Base-by-base conservation (phyloP, 2,329 filamentous ascomycete species). In the Aspergillus quadrilineatus region DNA sequence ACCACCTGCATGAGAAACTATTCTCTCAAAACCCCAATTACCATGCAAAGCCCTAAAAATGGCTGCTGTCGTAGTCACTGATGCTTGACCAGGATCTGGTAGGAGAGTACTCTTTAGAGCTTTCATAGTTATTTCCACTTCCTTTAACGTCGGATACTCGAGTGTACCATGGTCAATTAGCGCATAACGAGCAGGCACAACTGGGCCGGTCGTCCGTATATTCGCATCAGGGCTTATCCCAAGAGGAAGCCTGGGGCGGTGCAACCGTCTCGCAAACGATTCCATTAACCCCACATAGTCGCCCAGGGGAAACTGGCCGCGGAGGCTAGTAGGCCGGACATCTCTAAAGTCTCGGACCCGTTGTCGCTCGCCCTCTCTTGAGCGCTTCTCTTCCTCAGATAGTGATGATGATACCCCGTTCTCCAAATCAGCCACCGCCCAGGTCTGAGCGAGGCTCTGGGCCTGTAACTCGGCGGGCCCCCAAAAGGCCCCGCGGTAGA, bases 401-500 rank as follows among this genome's bases (percentile, higher is more conserved):
- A 57, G 22, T 14, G 17, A 22, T 7, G 14, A 1, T 28, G 0
- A 28, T 32, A 4, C 47, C 39, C 6, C 37, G 17, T 52, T n/a
- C 9, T 47, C 17, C 1, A 51, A 8, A 8, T 57, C 37, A 3
- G 32, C 14, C n/a, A 14, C 47, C 6, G 66, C 72, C 88, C 89
- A 92, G 9, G 84, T 69, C 10, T 80, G 71, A 0, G 86, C 80
- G 5, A 92, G 75, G 59, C 89, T 81, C 1, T 88, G 82, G 2
- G 90, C 87, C 73, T 95, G 90, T 87, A 92, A 89, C 70, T 94
- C 90, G 81, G 93, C 91, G 0, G 92, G 85, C 1, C 88, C 88
- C 90, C 90, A 95, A 69, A 90, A 94, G 0, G 90, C 89, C 0
- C 89, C 89, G 59, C 90, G 83, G 67, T 95, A 95, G 72, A 92